Base-by-base conservation (phyloP, 108 stramenopile genomes). In the Pseudonitzschia delicatissima region DNA sequence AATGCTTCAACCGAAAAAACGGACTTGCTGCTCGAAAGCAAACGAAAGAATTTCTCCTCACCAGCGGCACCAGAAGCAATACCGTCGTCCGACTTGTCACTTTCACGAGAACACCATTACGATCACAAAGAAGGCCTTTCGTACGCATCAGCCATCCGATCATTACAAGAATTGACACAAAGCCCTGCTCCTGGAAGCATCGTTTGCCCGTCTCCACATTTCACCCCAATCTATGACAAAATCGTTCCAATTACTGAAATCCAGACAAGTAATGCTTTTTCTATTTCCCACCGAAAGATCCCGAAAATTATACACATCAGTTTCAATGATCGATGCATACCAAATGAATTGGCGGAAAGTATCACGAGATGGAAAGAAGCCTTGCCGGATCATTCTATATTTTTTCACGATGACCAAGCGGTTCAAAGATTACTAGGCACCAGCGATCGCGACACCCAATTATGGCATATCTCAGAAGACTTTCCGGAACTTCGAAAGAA, bases 371-470 rank as follows among this genome's bases (percentile, higher is more conserved):
- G 74, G 74, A 48, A 74, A 48, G 52, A 74, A 9, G 65, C 51
- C 7, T 53, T 82, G 1, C 81, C 81, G 8, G 28, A 64, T 49
- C 74, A 77, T 45, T 71, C 68, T 0, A 52, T 82, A 29, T 82
- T 62, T 34, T 82, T 82, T 45, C 77, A 82, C 60, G 81, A 82
- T 44, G 77, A 77, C 51, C 66, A 74, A 12, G 81, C 81, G 12
- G 73, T 82, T 6, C 68, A 77, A 29, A 42, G 73, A 45, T 45
- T 82, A 31, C 47, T 81, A 5, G 39, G 39, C 21, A 20, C 50
- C 6, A 11, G 73, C n/a, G 57, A 62, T 27, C 66, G 55, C 55
- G 39, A 60, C 27, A 62, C 66, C 15, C 59, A 36, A 61, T 12
- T 33, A 9, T 61, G 59, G 59, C 29, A 55, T 17, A 31, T 29